Percentiles rank a stretch among this genome's conserved stretches.
Evolutionary conservation across 495 filamentous ascomycete species (phyloP).

Genomic region (Aspergillus sparsus): DNA sequence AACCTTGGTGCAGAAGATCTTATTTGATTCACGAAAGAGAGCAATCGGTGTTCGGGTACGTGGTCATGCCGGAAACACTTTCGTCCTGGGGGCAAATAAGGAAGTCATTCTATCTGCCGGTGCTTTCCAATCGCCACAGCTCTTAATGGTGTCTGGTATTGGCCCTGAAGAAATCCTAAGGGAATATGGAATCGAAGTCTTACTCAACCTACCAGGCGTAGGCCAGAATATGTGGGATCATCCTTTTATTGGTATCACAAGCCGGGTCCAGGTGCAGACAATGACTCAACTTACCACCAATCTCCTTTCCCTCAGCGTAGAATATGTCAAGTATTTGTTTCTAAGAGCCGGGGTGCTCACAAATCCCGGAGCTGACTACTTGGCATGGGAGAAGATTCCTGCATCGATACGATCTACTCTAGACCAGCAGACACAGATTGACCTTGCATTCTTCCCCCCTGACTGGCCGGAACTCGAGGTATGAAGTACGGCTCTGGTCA

Average conservation of each 20-base stretch:
- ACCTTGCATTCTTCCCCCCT: slow-evolving; percentile 39
- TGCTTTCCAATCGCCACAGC: slow-evolving; percentile 39
- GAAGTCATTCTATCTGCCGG: slow-evolving; percentile 60
- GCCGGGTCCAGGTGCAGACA: slow-evolving; percentile 29
- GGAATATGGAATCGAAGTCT: slow-evolving; percentile 39
- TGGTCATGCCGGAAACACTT: slow-evolving; percentile 3
- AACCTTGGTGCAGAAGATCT: slow-evolving; percentile 29
- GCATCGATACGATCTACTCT: slow-evolving; percentile 27
- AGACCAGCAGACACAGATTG: slow-evolving; percentile 20
- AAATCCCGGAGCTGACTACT: slow-evolving; percentile 40
- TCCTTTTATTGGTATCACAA: slow-evolving; percentile 25
- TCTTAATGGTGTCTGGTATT: slow-evolving; percentile 34
- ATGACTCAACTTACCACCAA: slow-evolving; percentile 23
- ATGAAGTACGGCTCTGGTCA: slow-evolving; percentile 11
- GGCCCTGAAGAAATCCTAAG: slow-evolving; percentile 42
- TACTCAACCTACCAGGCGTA: slow-evolving; percentile 47
- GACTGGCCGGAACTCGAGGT: slow-evolving; percentile 64
- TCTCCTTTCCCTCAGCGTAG: slow-evolving; percentile 14
- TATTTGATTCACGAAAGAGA: slow-evolving; percentile 26
- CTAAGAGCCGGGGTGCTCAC: slow-evolving; percentile 35
- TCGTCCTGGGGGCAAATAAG: slow-evolving; percentile 40
- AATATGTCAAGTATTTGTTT: slow-evolving; percentile 16
- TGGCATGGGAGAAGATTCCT: slow-evolving; percentile 56
- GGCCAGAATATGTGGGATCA: slow-evolving; percentile 54
- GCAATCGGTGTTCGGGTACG: slow-evolving; percentile 30